phyloP scores from a whole-genome alignment of 768 basidiomycete species.

The Paxillus ammoniavirescens region DNA sequence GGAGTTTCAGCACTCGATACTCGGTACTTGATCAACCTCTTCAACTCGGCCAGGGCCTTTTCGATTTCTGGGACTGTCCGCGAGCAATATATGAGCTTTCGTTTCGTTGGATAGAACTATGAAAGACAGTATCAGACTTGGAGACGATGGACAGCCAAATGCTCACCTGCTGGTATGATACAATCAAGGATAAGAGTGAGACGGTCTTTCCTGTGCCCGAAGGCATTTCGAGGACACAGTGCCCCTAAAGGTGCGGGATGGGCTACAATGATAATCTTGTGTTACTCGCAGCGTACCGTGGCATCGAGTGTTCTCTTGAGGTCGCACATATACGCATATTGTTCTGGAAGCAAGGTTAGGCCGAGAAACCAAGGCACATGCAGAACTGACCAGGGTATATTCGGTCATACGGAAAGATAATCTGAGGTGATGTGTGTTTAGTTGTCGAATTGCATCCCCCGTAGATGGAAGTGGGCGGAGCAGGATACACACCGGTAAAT shows the following conservation, averaged over 20 bases:
- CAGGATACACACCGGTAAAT: conserved; percentile 59
- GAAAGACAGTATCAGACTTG: conserved; percentile 4
- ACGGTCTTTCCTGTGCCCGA: conserved; percentile 99
- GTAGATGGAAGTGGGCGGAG: neutral
- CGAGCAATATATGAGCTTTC: conserved; percentile 98
- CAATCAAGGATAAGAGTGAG: conserved; percentile 89
- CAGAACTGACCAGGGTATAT: conserved; percentile 82
- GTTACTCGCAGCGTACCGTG: conserved; percentile 49
- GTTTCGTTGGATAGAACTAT: conserved; percentile 87
- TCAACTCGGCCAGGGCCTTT: conserved; percentile 94
- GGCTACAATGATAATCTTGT: neutral
- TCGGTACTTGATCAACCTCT: conserved; percentile 90
- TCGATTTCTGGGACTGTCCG: conserved; percentile 99
- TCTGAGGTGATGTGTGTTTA: conserved; percentile 38
- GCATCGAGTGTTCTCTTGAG: conserved; percentile 95
- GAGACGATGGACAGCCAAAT: neutral
- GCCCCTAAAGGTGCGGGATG: conserved; percentile 60
- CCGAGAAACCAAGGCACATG: neutral
- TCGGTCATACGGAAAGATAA: conserved; percentile 90
- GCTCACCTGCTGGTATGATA: conserved; percentile 92
- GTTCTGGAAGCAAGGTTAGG: conserved; percentile 53
- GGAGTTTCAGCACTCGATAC: conserved; percentile 67
- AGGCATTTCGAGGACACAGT: conserved; percentile 99
- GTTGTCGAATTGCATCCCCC: neutral
- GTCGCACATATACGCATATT: conserved; percentile 99